Conservation (phyloP, 768 basidiomycete species). For the Pilatotrama ljubarskyi region DNA sequence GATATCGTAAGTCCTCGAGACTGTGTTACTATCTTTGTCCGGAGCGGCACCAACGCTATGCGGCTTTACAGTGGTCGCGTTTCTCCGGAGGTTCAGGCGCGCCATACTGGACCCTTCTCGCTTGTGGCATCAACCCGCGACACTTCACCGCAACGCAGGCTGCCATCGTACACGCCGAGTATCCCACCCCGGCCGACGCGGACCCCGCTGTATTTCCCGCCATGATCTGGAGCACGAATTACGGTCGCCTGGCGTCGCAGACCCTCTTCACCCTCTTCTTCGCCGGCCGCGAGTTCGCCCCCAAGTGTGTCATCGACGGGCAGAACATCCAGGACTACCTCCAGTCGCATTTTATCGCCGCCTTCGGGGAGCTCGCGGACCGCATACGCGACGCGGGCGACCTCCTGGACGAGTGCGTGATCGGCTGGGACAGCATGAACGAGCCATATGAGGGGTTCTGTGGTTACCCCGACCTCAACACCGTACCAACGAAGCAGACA, state of each 20-base stretch:
- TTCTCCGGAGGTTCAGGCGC: constrained; percentile 95
- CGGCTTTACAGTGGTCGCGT: constrained; percentile 76
- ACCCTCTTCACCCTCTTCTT: constrained; percentile 96
- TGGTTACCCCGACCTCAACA: constrained; percentile 65
- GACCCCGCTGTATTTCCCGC: constrained; percentile 78
- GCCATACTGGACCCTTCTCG: constrained; percentile 89
- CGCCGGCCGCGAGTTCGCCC: constrained; percentile 86
- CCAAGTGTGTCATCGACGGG: constrained; percentile 88
- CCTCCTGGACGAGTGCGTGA: constrained; percentile 81
- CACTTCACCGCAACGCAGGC: constrained; percentile 84
- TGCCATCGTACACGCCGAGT: constrained; percentile 88
- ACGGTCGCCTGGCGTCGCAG: constrained; percentile 82
- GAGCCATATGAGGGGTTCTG: constrained; percentile 89
- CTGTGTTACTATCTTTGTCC: too few species aligned
- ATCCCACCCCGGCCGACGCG: constrained; percentile 59
- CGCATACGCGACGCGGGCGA: constrained; percentile 72
- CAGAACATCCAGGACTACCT: constrained; percentile 90
- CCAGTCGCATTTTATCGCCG: constrained; percentile 72
- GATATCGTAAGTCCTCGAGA: constrained; percentile 58
- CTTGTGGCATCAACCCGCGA: constrained; percentile 87
- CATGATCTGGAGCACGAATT: constrained; percentile 98
- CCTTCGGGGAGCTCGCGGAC: constrained; percentile 75
- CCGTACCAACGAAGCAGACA: constrained; percentile 65
- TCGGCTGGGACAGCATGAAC: constrained; percentile 97
- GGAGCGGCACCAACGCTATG: background rate